phyloP scores from a whole-genome alignment of 2,329 filamentous ascomycete genomes.

The Teratosphaeriaceae sp. region DNA sequence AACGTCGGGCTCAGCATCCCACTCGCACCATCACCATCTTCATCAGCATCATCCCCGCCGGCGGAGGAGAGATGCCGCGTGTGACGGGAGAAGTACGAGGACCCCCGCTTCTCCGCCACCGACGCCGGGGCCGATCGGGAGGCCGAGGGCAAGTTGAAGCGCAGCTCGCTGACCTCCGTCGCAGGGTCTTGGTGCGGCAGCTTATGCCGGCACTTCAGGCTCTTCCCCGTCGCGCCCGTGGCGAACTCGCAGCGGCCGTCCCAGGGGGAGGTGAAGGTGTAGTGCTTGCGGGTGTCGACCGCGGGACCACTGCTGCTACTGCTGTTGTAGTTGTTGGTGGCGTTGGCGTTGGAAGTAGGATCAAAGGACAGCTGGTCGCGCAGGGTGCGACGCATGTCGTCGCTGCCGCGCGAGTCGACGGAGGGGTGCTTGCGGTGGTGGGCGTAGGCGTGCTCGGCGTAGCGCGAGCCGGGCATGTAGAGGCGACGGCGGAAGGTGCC shows the following conservation, averaged over 20 bases:
- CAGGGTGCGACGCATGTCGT: slow-evolving; percentile 10
- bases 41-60: neutral
- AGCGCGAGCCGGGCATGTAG: slow-evolving; percentile 42
- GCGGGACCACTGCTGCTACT: slow-evolving; percentile 5
- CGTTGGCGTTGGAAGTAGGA: no score
- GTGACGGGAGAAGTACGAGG: slow-evolving; percentile 16
- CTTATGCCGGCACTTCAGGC: slow-evolving; percentile 27
- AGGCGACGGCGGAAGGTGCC: slow-evolving; percentile 40
- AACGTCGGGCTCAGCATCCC: slow-evolving; percentile 13
- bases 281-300: slow-evolving; percentile 52
- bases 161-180: slow-evolving; percentile 67
- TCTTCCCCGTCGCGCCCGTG: slow-evolving; percentile 66
- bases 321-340: slow-evolving; percentile 10
- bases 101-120: slow-evolving; percentile 26
- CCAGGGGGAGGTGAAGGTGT: slow-evolving; percentile 81
- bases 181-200: slow-evolving; percentile 30
- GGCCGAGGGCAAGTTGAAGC: slow-evolving; percentile 74
- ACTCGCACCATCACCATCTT: slow-evolving; percentile 12
- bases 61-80: slow-evolving; percentile 2
- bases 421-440: slow-evolving; percentile 30
- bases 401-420: slow-evolving; percentile 5
- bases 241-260: slow-evolving; percentile 79
- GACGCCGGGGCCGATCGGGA: slow-evolving; percentile 20
- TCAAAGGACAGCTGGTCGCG: slow-evolving; percentile 7
- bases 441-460: slow-evolving; percentile 33